A percentile compares a stretch with the other conserved stretches of the same genome.
Conservation (phyloP, 2,329 filamentous ascomycete species). For the Fusarium devonianum region DNA sequence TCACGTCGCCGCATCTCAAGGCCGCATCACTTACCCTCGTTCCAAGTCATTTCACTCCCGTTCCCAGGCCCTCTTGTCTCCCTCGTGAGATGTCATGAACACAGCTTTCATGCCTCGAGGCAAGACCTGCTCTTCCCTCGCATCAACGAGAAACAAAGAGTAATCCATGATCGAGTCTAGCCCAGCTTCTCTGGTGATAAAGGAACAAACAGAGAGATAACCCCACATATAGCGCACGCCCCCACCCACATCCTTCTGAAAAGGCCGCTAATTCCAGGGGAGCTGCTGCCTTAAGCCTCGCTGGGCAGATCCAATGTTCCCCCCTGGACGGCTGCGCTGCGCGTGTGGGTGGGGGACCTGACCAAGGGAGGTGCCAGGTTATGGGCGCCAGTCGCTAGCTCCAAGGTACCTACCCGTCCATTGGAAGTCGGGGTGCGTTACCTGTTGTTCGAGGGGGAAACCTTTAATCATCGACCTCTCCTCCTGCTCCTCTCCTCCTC, state of each 20-base stretch:
- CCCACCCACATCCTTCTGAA: constrained; percentile 1
- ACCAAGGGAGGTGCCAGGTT: neutral
- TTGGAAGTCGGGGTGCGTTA: constrained; percentile 9
- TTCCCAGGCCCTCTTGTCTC: neutral
- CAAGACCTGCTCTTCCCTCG: too few relatives aligned
- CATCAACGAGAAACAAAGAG: too few relatives aligned
- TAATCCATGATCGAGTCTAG: neutral
- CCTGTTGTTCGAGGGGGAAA: constrained; percentile 12
- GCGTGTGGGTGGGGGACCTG: neutral
- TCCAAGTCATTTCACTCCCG: neutral
- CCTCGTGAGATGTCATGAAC: too few relatives aligned
- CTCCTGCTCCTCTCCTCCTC: constrained; percentile 5
- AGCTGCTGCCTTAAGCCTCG: constrained; percentile 8
- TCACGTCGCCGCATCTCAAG: constrained; percentile 17
- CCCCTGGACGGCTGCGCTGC: constrained; percentile 1
- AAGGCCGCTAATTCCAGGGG: constrained; percentile 6
- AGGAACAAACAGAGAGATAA: too few relatives aligned
- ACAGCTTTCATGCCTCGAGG: too few relatives aligned
- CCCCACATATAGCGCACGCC: too few relatives aligned
- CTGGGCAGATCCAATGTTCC: constrained; percentile 2
- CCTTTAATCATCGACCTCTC: constrained; percentile 16
- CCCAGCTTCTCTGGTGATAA: neutral
- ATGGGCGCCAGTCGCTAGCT: constrained; percentile 10
- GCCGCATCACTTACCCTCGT: constrained; percentile 3
- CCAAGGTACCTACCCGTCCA: constrained; percentile 12